Evolutionary conservation across 2,329 filamentous ascomycete genomes (phyloP).

Genomic region (Metarhizium humberi): DNA sequence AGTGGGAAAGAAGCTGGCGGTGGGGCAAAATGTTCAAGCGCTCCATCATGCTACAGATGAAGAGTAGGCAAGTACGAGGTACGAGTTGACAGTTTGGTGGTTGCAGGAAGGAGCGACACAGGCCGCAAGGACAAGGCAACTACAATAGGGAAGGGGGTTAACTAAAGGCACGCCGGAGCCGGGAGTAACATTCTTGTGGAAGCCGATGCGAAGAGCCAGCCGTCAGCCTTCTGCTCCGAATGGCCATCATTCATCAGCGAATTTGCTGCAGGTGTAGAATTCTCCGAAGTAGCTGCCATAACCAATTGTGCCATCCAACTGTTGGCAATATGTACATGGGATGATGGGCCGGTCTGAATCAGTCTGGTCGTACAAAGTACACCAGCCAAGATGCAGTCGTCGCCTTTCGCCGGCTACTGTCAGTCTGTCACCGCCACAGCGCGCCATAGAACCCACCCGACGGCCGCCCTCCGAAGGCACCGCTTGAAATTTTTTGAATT

Average conservation of each 20-base stretch:
- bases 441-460: neutral
- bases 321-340: too few species aligned
- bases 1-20: constrained; percentile 1
- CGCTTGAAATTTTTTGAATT: neutral
- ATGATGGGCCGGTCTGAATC: too few species aligned
- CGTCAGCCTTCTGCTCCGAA: too few species aligned
- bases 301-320: too few species aligned
- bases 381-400: neutral
- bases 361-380: too few species aligned
- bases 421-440: neutral
- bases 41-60: neutral
- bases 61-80: neutral
- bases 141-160: neutral
- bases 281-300: too few species aligned
- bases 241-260: too few species aligned
- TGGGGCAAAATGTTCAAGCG: neutral
- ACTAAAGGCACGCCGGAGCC: too few species aligned
- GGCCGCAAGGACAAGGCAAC: neutral
- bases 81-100: neutral
- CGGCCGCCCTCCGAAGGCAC: neutral
- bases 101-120: neutral
- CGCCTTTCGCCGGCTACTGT: neutral
- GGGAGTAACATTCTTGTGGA: too few species aligned
- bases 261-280: too few species aligned
- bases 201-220: too few species aligned